Evolutionary conservation across 2,329 filamentous ascomycete genomes (phyloP).

Genomic region (Chalara sp.): DNA sequence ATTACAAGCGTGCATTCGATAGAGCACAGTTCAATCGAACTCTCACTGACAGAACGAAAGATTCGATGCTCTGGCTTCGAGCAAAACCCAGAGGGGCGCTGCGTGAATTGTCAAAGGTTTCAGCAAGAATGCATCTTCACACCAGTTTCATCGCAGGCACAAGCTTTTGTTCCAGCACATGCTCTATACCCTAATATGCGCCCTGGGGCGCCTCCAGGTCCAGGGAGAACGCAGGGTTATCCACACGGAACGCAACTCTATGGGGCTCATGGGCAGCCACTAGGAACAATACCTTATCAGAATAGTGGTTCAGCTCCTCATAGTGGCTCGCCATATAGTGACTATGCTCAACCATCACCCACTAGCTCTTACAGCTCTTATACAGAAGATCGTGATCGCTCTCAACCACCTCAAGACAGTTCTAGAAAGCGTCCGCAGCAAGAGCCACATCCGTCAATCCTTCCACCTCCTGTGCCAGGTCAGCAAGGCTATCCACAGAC

Average conservation of each 20-base stretch:
- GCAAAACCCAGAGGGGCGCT: constrained; percentile 63
- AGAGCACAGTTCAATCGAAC: not conserved
- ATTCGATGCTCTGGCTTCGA: constrained; percentile 74
- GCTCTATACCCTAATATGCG: constrained; percentile 53
- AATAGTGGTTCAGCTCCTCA: not conserved
- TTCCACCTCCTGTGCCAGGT: constrained; percentile 30
- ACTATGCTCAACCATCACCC: constrained; percentile 26
- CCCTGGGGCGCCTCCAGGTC: constrained; percentile 30
- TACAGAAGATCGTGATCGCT: constrained; percentile 10
- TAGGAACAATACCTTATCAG: constrained; percentile 12
- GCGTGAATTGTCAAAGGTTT: constrained; percentile 66
- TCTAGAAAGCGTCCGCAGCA: constrained; percentile 25
- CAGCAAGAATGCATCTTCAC: constrained; percentile 74
- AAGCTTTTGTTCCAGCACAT: constrained; percentile 68
- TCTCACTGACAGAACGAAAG: constrained; percentile 33
- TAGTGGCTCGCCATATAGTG: constrained; percentile 18
- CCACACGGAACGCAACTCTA: constrained; percentile 27
- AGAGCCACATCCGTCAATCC: constrained; percentile 29
- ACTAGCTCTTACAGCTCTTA: constrained; percentile 24
- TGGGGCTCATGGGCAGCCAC: constrained; percentile 33
- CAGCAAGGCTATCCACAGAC: constrained; percentile 20
- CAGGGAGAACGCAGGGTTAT: constrained; percentile 19
- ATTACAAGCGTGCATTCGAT: not conserved
- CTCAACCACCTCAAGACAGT: constrained; percentile 14
- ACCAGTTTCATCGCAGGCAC: constrained; percentile 65